Percentiles rank a stretch among this genome's conserved stretches.
Conservation (phyloP, 1,284 basidiomycete species). For the Taiwanofungus camphoratus region DNA sequence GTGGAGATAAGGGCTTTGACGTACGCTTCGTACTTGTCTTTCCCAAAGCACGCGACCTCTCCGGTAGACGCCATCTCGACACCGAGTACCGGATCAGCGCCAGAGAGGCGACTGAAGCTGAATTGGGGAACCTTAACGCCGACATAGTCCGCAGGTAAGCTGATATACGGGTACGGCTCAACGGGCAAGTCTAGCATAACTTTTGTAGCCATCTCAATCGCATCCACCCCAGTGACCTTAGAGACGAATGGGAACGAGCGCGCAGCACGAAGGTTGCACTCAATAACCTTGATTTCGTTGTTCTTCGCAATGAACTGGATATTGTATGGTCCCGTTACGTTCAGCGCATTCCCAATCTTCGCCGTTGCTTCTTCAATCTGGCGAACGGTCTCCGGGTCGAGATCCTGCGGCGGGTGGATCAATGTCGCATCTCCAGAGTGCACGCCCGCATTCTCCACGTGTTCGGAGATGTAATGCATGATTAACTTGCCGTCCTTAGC, state of each 20-base stretch:
- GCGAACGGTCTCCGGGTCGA: constrained; percentile 93
- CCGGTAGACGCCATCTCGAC: constrained; percentile 99
- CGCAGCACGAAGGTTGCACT: constrained; percentile 97
- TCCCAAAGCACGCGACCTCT: constrained; percentile 97
- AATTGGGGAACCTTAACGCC: constrained; percentile 99
- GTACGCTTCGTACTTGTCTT: constrained; percentile 98
- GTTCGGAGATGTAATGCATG: constrained; percentile 99
- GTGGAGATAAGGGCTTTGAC: constrained; percentile 96
- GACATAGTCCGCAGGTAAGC: constrained; percentile 88
- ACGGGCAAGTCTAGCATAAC: constrained; percentile 93
- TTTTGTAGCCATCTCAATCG: constrained; percentile 97
- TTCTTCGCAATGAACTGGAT: constrained; percentile 99
- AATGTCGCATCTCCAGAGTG: constrained; percentile 97
- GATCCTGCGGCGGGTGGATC: constrained; percentile 95
- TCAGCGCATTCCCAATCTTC: constrained; percentile 97
- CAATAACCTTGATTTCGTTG: constrained; percentile 99
- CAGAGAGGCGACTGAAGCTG: constrained; percentile 92
- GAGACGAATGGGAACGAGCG: constrained; percentile 99
- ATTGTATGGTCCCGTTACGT: constrained; percentile 98
- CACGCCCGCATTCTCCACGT: constrained; percentile 98
- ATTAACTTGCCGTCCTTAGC: constrained; percentile 96
- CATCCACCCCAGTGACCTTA: constrained; percentile 96
- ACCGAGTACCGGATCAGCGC: constrained; percentile 96
- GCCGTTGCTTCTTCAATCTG: constrained; percentile 95
- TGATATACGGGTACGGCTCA: constrained; percentile 85